A percentile compares a stretch with the other conserved stretches of the same genome.
phyloP scores from a whole-genome alignment of 257 asterid genomes.

The Forsythia suspensa region DNA sequence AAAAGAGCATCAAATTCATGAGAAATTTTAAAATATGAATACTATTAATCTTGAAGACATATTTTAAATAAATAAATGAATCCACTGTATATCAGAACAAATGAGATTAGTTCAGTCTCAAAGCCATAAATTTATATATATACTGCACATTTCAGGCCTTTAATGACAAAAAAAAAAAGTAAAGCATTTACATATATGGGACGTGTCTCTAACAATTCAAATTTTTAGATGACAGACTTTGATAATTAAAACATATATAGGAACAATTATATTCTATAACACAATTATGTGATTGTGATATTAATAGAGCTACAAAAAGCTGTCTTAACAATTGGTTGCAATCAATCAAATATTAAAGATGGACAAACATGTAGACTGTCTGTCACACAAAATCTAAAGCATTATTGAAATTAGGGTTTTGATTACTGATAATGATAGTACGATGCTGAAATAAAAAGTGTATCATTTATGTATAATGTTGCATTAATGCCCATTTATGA shows the following conservation, averaged over 20 bases:
- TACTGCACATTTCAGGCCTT: too few species aligned
- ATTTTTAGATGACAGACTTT: too few species aligned
- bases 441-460: constrained; percentile 20
- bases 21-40: too few species aligned
- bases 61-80: too few species aligned
- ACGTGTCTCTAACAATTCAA: too few species aligned
- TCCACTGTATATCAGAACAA: too few species aligned
- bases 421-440: constrained; percentile 26
- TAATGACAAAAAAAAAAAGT: too few species aligned
- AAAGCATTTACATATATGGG: too few species aligned
- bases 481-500: neutral
- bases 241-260: neutral
- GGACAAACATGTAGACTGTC: constrained; percentile 3
- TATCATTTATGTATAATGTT: neutral
- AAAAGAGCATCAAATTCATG: neutral
- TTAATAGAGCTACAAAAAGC: neutral
- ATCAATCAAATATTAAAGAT: neutral
- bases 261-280: neutral
- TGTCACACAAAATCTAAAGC: constrained; percentile 17
- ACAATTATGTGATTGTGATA: neutral
- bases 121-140: too few species aligned
- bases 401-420: constrained; percentile 14
- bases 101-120: too few species aligned
- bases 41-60: neutral
- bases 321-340: neutral